Evolutionary conservation across 176 grass and related monocot genomes (phyloP).

Genomic region (Avena atlantica): DNA sequence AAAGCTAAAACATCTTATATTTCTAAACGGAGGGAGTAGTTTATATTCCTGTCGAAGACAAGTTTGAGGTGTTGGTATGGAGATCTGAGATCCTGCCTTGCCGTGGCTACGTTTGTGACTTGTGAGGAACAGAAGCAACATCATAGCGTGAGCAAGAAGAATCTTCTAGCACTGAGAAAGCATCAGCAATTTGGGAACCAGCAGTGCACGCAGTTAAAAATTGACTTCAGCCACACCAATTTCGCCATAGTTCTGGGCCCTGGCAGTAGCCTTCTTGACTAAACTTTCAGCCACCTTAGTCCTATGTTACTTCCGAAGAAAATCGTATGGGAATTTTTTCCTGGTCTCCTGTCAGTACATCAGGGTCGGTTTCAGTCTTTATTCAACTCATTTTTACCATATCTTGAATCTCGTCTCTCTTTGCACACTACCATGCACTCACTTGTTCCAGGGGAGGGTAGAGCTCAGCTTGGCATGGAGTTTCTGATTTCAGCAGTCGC

Average conservation of each 20-base stretch:
- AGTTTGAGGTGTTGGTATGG: slow-evolving; percentile 37
- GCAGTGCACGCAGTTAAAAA: too few species aligned
- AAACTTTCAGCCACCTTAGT: not conserved
- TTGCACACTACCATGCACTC: not conserved
- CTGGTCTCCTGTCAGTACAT: not conserved
- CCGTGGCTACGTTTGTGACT: slow-evolving; percentile 20
- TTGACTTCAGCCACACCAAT: not conserved
- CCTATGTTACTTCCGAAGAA: not conserved
- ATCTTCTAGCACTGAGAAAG: not conserved
- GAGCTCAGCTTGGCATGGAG: not conserved
- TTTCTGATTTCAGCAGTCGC: slow-evolving; percentile 23
- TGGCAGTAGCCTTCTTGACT: not conserved
- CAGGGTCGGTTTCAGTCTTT: not conserved
- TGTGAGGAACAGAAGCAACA: slow-evolving; percentile 11
- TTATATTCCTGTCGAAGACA: slow-evolving; percentile 18
- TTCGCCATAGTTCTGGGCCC: not conserved
- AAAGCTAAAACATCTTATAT: too few species aligned
- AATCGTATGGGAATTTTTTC: too few species aligned
- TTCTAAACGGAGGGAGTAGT: too few species aligned
- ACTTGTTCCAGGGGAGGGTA: slow-evolving; percentile 6
- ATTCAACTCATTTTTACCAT: not conserved
- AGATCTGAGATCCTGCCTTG: slow-evolving; percentile 25
- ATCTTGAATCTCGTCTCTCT: not conserved
- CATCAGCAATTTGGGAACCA: not conserved
- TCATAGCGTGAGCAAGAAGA: not conserved